Evolutionary conservation across 768 basidiomycete species (phyloP).

Genomic region (Mycena haematopus): DNA sequence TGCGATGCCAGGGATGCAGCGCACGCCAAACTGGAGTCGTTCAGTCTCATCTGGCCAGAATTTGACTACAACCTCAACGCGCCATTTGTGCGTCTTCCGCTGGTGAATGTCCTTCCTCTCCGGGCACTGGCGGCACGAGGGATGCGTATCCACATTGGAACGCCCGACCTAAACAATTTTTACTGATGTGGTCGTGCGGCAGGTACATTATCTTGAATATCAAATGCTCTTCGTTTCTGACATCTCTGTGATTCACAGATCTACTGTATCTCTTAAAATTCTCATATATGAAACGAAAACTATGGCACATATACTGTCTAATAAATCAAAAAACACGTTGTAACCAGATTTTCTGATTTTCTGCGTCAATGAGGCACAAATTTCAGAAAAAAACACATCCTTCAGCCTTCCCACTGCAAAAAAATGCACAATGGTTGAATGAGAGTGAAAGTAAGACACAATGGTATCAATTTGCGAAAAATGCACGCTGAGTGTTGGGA

Average conservation of each 20-base stretch:
- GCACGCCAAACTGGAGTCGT: constrained; percentile 15
- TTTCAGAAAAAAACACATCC: no score
- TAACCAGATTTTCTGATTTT: no score
- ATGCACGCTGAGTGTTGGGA: no score
- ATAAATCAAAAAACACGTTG: no score
- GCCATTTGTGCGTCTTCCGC: not conserved
- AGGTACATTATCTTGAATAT: not conserved
- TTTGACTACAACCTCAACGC: not conserved
- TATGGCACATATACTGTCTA: no score
- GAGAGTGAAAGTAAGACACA: no score
- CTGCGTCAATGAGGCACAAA: no score
- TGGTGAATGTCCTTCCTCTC: constrained; percentile 11
- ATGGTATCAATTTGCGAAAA: no score
- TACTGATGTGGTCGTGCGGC: not conserved
- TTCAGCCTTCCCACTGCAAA: no score
- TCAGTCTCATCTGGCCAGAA: constrained; percentile 15
- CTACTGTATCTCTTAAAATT: not conserved
- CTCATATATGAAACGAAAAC: not conserved
- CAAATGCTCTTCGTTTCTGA: not conserved
- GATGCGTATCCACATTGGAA: no score
- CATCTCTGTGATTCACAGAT: not conserved
- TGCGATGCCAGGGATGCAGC: constrained; percentile 11
- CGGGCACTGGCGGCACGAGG: no score
- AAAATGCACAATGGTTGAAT: no score
- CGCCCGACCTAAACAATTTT: constrained; percentile 2